Percentiles rank a stretch among this genome's conserved stretches.
Conservation (phyloP, 2,329 filamentous ascomycete species). For the Sordariomycetes sp. region DNA sequence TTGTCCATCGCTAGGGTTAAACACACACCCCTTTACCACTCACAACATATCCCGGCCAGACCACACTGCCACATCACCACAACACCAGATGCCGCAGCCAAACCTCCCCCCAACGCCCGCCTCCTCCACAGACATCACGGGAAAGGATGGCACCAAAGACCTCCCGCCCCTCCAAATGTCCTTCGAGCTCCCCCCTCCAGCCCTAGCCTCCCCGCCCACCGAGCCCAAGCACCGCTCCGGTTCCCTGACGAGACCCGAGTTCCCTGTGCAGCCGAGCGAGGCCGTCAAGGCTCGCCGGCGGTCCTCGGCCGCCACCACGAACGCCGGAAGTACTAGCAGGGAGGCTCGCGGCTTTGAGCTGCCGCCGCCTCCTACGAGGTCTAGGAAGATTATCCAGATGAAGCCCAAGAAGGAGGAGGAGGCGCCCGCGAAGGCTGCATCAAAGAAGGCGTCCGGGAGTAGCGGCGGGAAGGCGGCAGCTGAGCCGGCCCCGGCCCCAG, state of each 20-base stretch:
- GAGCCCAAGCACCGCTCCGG: slow-evolving; percentile 3
- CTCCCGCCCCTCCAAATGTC: slow-evolving; percentile 49
- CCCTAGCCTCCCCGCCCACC: slow-evolving; percentile 27
- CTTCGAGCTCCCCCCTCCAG: slow-evolving; percentile 68
- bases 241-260: slow-evolving; percentile 13
- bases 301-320: slow-evolving; percentile 27
- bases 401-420: slow-evolving; percentile 45
- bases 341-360: slow-evolving; percentile 56
- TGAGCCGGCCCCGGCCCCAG: slow-evolving; percentile 3
- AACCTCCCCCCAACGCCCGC: slow-evolving; percentile 62
- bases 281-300: slow-evolving; percentile 40
- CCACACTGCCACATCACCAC: neutral
- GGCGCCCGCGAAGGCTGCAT: slow-evolving; percentile 5
- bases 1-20: neutral
- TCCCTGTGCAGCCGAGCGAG: slow-evolving; percentile 34
- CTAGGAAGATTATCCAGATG: slow-evolving; percentile 97
- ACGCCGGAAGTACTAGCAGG: slow-evolving; percentile 22
- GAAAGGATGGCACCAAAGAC: slow-evolving; percentile 51
- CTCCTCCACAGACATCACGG: slow-evolving; percentile 67
- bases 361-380: slow-evolving; percentile 81
- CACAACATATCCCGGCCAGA: neutral
- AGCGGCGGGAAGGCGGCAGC: slow-evolving; percentile 9
- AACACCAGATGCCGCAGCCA: slow-evolving; percentile 47
- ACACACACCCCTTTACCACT: neutral
- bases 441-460: slow-evolving; percentile 4